Conservation (phyloP, 768 basidiomycete genomes). For the Melanogaster broomeanus region DNA sequence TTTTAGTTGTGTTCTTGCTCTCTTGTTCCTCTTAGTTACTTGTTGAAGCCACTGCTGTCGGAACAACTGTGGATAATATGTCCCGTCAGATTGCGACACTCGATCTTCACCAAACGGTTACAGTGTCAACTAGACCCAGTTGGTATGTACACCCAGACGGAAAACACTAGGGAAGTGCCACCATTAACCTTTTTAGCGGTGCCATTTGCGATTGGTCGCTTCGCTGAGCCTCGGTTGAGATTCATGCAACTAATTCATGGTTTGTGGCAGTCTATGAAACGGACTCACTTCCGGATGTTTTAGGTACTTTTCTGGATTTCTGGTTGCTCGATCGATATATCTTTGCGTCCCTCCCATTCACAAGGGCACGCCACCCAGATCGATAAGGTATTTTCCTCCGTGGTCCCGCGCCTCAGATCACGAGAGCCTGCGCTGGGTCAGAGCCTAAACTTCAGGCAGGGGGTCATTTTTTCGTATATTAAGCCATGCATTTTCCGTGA, state of each 20-base stretch:
- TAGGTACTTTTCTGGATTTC: slow-evolving; percentile 13
- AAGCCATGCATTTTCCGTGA: slow-evolving; percentile 17
- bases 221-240: slow-evolving; percentile 15
- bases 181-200: slow-evolving; percentile 31
- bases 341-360: slow-evolving; percentile 28
- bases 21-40: slow-evolving; percentile 20
- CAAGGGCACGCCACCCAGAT: slow-evolving; percentile 51
- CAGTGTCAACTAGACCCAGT: not conserved
- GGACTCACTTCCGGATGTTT: slow-evolving; percentile 17
- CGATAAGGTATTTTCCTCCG: slow-evolving; percentile 46
- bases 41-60: slow-evolving; percentile 12
- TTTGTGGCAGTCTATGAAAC: not conserved
- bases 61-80: slow-evolving; percentile 4
- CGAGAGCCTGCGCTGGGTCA: slow-evolving; percentile 40
- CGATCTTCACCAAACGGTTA: not conserved
- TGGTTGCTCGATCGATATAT: slow-evolving; percentile 14
- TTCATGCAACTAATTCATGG: not conserved
- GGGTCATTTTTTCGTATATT: slow-evolving; percentile 28
- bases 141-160: slow-evolving; percentile 13
- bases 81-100: too few relatives aligned
- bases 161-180: slow-evolving; percentile 21
- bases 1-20: slow-evolving; percentile 15
- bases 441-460: slow-evolving; percentile 29
- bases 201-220: slow-evolving; percentile 19
- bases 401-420: slow-evolving; percentile 52